These are phyloP conservation scores for Pyrenochaeta sp. DNA, from an alignment of 2,329 filamentous ascomycete species.

Conservation along the genomic window DNA sequence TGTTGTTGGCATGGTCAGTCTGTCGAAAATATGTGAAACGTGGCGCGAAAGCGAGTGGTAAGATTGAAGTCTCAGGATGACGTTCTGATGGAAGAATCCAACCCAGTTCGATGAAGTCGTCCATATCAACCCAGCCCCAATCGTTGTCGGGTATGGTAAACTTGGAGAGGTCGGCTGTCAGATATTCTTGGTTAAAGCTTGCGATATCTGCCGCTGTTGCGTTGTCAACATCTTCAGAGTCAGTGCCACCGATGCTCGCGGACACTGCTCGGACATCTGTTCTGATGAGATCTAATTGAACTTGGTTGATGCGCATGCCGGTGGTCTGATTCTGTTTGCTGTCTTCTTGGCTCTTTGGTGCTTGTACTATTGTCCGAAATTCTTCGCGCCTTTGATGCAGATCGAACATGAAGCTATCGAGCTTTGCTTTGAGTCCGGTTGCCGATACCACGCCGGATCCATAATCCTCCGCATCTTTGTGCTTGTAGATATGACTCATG, in stretches of 20 bases:
- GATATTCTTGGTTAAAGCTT: conserved; percentile 60
- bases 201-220: conserved; percentile 69
- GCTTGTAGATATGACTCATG: conserved; percentile 96
- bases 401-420: conserved; percentile 97
- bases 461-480: conserved; percentile 92
- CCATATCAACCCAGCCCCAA: conserved; percentile 98
- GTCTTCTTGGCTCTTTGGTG: conserved; percentile 59
- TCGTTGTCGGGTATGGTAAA: conserved; percentile 97
- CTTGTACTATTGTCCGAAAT: conserved; percentile 82
- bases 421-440: conserved; percentile 92
- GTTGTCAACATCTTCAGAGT: conserved; percentile 74
- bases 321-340: conserved; percentile 82
- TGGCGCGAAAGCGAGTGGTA: conserved; percentile 92
- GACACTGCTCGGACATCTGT: conserved; percentile 94
- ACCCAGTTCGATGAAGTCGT: conserved; percentile 97
- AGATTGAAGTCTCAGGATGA: conserved; percentile 91
- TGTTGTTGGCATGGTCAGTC: conserved; percentile 85
- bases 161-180: conserved; percentile 72
- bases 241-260: conserved; percentile 83
- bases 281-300: conserved; percentile 88
- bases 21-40: conserved; percentile 96
- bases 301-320: conserved; percentile 94
- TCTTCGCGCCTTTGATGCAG: conserved; percentile 93
- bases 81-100: conserved; percentile 92
- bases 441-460: conserved; percentile 80